These are phyloP conservation scores for Cornus kousa DNA, from an alignment of 148 eudicot genomes.

Conservation along the genomic window DNA sequence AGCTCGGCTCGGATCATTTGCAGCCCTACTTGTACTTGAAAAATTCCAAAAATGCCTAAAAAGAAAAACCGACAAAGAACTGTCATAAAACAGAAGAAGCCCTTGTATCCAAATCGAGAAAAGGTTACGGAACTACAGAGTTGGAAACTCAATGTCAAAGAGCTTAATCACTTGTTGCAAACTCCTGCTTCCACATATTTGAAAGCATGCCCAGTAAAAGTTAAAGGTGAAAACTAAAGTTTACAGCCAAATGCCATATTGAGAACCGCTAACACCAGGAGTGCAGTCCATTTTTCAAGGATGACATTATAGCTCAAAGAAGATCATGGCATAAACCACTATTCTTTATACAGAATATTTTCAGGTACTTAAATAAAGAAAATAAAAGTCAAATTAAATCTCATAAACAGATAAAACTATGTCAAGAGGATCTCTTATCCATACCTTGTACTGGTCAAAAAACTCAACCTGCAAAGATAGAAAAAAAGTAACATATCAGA, in stretches of 20 bases:
- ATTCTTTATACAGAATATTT: background rate
- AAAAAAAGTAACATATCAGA: slow-evolving; percentile 10
- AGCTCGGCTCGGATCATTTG: too few relatives aligned
- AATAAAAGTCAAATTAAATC: background rate
- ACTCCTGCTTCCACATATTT: background rate
- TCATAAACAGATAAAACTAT: background rate
- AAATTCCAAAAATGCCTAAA: too few relatives aligned
- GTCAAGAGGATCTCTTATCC: background rate
- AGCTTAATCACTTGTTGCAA: background rate
- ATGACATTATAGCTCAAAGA: too few relatives aligned
- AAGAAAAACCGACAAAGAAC: too few relatives aligned
- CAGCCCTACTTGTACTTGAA: too few relatives aligned
- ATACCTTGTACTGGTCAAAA: slow-evolving; percentile 94
- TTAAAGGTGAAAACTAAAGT: too few relatives aligned
- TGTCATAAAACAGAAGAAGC: too few relatives aligned
- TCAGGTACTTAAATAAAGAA: background rate
- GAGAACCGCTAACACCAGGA: too few relatives aligned
- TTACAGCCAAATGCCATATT: background rate
- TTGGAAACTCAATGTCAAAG: background rate
- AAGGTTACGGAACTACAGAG: background rate
- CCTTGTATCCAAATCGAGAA: too few relatives aligned
- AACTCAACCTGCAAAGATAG: slow-evolving; percentile 75
- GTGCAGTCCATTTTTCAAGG: background rate
- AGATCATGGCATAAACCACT: background rate
- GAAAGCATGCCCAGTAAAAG: background rate